Evolutionary conservation across 2,329 filamentous ascomycete species (phyloP).

Genomic region (Penicillium sp.): DNA sequence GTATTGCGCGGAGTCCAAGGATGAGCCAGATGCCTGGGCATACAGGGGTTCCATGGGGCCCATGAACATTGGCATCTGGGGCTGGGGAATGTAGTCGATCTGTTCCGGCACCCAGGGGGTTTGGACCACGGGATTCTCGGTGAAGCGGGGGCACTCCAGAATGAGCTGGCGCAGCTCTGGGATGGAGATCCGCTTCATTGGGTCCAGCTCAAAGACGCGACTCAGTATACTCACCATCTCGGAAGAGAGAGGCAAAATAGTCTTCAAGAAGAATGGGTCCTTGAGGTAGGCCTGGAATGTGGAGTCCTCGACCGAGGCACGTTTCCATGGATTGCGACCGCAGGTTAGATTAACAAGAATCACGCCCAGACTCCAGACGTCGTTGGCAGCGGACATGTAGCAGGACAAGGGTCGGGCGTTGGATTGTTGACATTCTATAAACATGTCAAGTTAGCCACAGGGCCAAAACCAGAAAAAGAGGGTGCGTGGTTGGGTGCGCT

Average conservation of each 20-base stretch:
- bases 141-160: conserved; percentile 73
- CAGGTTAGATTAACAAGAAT: conserved; percentile 97
- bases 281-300: conserved; percentile 90
- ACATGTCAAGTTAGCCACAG: conserved; percentile 27
- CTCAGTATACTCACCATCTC: conserved; percentile 86
- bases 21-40: conserved; percentile 39
- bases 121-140: conserved; percentile 40
- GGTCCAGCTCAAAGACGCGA: conserved; percentile 83
- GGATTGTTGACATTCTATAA: conserved; percentile 81
- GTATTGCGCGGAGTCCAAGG: conserved; percentile 37
- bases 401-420: conserved; percentile 67
- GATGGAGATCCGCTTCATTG: conserved; percentile 77
- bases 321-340: conserved; percentile 98
- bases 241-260: conserved; percentile 85
- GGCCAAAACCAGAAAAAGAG: not conserved
- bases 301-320: conserved; percentile 87
- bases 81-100: conserved; percentile 37
- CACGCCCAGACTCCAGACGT: conserved; percentile 97
- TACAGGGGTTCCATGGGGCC: conserved; percentile 37
- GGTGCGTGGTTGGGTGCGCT: conserved; percentile 34
- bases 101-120: conserved; percentile 39
- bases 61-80: conserved; percentile 36
- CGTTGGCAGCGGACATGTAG: conserved; percentile 91
- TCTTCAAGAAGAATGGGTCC: conserved; percentile 83
- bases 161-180: conserved; percentile 76